phyloP scores from a whole-genome alignment of 2,329 filamentous ascomycete species.

The Alternaria infectoria region DNA sequence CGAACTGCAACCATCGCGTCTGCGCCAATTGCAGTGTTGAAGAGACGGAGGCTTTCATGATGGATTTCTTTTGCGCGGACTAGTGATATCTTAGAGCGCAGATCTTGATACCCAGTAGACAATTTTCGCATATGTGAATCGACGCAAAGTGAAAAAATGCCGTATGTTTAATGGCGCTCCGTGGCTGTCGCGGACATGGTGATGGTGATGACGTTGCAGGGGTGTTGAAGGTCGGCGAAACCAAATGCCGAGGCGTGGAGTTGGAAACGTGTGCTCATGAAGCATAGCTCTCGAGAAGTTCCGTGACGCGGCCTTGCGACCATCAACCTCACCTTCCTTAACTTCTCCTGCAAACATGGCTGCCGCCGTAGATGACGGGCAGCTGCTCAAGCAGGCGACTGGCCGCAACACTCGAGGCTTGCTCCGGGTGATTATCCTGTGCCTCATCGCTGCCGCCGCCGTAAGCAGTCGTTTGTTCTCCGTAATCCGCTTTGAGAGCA shows the following conservation, averaged over 20 bases:
- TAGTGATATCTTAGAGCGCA: neutral
- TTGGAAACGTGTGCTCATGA: conserved; percentile 37
- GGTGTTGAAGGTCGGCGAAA: conserved; percentile 21
- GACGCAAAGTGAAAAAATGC: neutral
- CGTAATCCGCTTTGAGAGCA: conserved; percentile 98
- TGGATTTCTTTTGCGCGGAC: neutral
- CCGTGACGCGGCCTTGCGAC: conserved; percentile 44
- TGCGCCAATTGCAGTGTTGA: conserved; percentile 2
- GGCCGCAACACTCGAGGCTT: conserved; percentile 83
- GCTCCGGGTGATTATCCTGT: conserved; percentile 87
- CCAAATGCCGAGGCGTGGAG: conserved; percentile 30
- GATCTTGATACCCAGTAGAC: neutral
- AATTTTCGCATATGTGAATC: neutral
- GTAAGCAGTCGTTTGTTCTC: conserved; percentile 95
- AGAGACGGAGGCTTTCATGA: neutral
- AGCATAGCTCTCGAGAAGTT: conserved; percentile 36
- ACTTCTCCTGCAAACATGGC: conserved; percentile 44
- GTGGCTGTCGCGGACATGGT: neutral
- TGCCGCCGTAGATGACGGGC: conserved; percentile 44
- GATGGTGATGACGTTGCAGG: conserved; percentile 6
- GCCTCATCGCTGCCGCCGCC: conserved; percentile 87
- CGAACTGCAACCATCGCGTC: conserved; percentile 9
- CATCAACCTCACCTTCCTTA: conserved; percentile 30
- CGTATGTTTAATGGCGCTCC: neutral
- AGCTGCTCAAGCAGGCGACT: conserved; percentile 77